Evolutionary conservation across 176 grass and related monocot genomes (phyloP), one percentile per base, ranked within the genome.

Genomic region (Phoenix roebelenii): DNA sequence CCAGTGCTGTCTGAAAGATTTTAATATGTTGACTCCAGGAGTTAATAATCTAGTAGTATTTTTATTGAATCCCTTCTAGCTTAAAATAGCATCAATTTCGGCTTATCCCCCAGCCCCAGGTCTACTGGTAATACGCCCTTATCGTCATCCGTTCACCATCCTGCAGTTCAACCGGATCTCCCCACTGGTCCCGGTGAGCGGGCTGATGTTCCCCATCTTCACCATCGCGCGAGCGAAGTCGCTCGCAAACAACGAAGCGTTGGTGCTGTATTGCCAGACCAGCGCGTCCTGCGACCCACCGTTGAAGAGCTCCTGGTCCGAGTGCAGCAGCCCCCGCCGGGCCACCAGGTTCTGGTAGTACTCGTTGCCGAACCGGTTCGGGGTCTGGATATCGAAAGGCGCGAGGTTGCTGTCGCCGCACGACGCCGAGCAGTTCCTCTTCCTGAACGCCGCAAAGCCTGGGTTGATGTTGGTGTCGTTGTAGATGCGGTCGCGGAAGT

Each of bases 291-390:
- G 72, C 55, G 83, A 4, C 1, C 83, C 87, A 67, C 76, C 76
- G 62, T 83, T 80, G 79, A 83, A 91, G 0, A 91, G 79, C 75
- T 86, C 83, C 79, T 91, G 87, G 54, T 91, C 87, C 15, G 87
- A 86, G 58, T 86, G 83, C 54, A 91, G 58, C 26, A 91, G 58
- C 0, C 87, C 87, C 18, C 61, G 53, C 52, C 10, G 23, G 30
- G 59, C 59, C 52, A 88, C 16, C 16, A 88, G 70, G 56, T 70
- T 50, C 2, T 29, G 2, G 81, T 75, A 89, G 81, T 81, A 84
- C 6, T 58, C 63, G 18, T 74, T 84, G 60, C 76, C 85, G 77
- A 89, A 89, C 4, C 7, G 30, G 53, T 60, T 59, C 0, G 85
- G 73, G 2, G 77, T 89, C 74, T 32, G 60, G 22, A 28, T 56